Base-by-base conservation (phyloP, 2,329 filamentous ascomycete genomes). In the Cordyceps tenuipes region DNA sequence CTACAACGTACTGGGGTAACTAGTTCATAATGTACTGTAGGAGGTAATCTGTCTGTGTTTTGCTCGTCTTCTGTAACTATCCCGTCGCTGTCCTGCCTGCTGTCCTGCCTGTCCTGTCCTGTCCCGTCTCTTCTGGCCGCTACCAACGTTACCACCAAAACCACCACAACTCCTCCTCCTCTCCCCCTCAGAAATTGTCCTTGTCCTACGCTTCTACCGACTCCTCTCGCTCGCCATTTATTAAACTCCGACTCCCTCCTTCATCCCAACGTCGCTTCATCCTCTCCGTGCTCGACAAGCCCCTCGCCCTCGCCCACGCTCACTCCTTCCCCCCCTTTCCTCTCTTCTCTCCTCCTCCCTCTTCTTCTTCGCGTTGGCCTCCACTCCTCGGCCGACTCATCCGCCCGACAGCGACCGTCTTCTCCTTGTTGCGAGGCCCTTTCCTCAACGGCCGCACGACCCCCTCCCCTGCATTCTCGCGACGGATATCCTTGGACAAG, bases 221-320 rank as follows among this genome's bases (percentile, higher is more conserved):
- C 29, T 48, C 43, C 29, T 48, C 54, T 36, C n/a, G 29, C 43
- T 29, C 44, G 54, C 54, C 31, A 39, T 31, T 50, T 57, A 49
- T 50, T 57, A 49, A 50, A 49, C 46, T 57, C 55, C 31, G 13
- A 41, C 44, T 7, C 43, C 10, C 46, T 31, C 36, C 47, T 50
- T 21, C 55, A 57, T 57, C 47, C 46, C 34, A 50, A 50, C 55
- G 55, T 43, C 55, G 46, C 36, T 43, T 49, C 55, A 26, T 50
- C 34, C 21, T 41, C 34, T 17, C 34, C 21, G 29, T 21, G 10
- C 46, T 31, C 46, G 54, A 48, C 53, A 49, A 48, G 15, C 15
- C 17, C 19, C n/a, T 46, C 47, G 34, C 17, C 19, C n/a, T 46
- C 47, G 34, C 13, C 17, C 31, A 19, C 46, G 34, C 26, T 56